Conservation (phyloP, 331 rosid species). For the Pyrus hybrid region DNA sequence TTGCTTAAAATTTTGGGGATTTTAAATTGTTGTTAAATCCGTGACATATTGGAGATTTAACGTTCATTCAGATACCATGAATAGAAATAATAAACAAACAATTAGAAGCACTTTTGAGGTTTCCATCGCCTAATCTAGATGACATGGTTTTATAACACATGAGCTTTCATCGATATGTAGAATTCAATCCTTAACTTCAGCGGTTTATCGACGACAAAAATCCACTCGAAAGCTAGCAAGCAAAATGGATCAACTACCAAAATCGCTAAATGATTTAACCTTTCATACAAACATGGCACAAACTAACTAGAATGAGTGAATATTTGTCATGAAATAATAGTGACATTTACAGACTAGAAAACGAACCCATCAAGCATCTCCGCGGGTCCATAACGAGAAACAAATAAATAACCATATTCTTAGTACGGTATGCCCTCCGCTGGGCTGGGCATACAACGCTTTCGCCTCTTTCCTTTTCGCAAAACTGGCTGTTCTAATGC, state of each 20-base stretch:
- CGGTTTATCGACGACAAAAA: not conserved
- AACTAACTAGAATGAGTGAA: not conserved
- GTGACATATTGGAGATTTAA: too few relatives aligned
- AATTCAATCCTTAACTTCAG: not conserved
- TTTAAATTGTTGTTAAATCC: too few relatives aligned
- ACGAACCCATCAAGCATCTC: not conserved
- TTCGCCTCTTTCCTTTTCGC: not conserved
- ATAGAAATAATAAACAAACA: too few relatives aligned
- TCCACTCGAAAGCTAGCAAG: not conserved
- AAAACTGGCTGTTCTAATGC: not conserved
- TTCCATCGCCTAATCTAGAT: conserved; percentile 35
- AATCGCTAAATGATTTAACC: not conserved
- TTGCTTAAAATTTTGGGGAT: too few relatives aligned
- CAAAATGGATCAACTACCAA: not conserved
- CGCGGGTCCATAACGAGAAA: not conserved
- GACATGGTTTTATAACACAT: not conserved
- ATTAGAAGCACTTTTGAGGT: conserved; percentile 25
- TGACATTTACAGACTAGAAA: not conserved
- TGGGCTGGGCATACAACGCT: not conserved
- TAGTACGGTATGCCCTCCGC: not conserved
- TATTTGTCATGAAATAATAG: not conserved
- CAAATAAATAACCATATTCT: not conserved
- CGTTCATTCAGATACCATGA: too few relatives aligned
- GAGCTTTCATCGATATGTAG: not conserved
- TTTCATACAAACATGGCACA: not conserved